phyloP scores from a whole-genome alignment of 2,329 filamentous ascomycete genomes.

The Tolypocladium inflatum region DNA sequence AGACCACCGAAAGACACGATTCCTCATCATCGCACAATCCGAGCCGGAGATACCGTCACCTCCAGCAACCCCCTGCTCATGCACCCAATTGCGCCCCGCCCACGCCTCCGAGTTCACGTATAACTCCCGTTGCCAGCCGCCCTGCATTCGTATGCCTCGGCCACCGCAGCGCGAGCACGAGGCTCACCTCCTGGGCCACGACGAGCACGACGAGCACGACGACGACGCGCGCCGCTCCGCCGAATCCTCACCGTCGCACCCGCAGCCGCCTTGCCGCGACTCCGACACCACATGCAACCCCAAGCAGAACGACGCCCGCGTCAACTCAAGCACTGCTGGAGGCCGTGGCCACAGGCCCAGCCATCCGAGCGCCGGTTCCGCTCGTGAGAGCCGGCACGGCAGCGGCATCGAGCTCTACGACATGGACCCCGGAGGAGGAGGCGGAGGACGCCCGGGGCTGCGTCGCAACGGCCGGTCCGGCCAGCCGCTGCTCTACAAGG shows the following conservation, averaged over 20 bases:
- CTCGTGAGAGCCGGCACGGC: slow-evolving; percentile 10
- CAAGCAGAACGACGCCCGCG: slow-evolving; percentile 7
- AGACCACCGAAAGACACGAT: neutral
- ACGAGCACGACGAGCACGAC: neutral
- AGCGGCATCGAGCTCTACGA: slow-evolving; percentile 15
- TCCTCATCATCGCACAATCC: neutral
- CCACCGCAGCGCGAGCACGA: slow-evolving; percentile 11
- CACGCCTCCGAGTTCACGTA: neutral
- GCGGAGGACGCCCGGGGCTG: slow-evolving; percentile 7
- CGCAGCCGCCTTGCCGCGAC: slow-evolving; percentile 7
- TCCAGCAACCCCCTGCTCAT: neutral
- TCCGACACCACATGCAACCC: slow-evolving; percentile 16
- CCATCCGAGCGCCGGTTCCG: slow-evolving; percentile 15
- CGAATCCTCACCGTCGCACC: neutral
- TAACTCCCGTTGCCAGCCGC: neutral
- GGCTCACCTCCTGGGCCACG: slow-evolving; percentile 1
- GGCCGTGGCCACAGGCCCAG: slow-evolving; percentile 11
- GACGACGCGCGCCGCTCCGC: neutral
- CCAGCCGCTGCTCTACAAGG: slow-evolving; percentile 11
- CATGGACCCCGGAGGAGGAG: slow-evolving; percentile 25
- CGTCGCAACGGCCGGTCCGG: slow-evolving; percentile 7
- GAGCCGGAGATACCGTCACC: neutral
- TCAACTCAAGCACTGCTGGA: slow-evolving; percentile 16
- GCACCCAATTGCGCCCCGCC: neutral
- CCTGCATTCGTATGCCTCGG: slow-evolving; percentile 11